These are phyloP conservation scores for Lodderomyces jiufengensis DNA, from an alignment of 1,139 yeast species.

Conservation along the genomic window DNA sequence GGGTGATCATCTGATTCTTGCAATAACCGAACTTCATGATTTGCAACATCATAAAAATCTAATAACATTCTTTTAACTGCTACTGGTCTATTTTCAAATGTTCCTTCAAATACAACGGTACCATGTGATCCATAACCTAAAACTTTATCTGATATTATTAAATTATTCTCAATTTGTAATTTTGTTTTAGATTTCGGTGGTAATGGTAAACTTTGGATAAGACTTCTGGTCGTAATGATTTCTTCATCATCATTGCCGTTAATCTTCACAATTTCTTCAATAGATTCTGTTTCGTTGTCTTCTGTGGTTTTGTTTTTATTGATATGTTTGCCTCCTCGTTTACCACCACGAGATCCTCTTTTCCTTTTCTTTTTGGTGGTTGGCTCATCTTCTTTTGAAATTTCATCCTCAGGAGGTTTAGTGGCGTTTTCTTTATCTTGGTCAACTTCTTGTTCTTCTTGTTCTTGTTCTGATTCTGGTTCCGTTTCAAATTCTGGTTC, in stretches of 20 bases:
- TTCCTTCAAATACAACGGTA: constrained; percentile 87
- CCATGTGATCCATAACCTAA: constrained; percentile 97
- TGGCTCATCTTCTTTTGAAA: constrained; percentile 9
- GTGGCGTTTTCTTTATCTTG: not conserved
- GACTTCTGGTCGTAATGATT: constrained; percentile 27
- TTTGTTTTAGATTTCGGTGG: constrained; percentile 24
- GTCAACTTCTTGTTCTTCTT: constrained; percentile 5
- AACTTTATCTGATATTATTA: constrained; percentile 66
- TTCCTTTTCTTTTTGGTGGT: constrained; percentile 52
- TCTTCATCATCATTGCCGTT: constrained; percentile 18
- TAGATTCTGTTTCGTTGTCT: constrained; percentile 9
- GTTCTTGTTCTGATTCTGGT: constrained; percentile 11
- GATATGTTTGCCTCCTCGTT: constrained; percentile 45
- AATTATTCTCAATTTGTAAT: constrained; percentile 48
- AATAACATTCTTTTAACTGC: constrained; percentile 93
- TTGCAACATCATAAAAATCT: constrained; percentile 91
- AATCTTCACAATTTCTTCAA: constrained; percentile 13
- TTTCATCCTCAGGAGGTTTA: constrained; percentile 4
- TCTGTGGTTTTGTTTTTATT: constrained; percentile 30
- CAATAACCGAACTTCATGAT: constrained; percentile 83
- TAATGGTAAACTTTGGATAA: constrained; percentile 22
- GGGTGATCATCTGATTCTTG: constrained; percentile 98
- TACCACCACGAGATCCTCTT: constrained; percentile 86
- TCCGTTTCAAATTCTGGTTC: constrained; percentile 21
- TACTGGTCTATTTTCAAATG: constrained; percentile 87